phyloP scores from a whole-genome alignment of 176 grass and related monocot genomes.

The Oryza coarctata region DNA sequence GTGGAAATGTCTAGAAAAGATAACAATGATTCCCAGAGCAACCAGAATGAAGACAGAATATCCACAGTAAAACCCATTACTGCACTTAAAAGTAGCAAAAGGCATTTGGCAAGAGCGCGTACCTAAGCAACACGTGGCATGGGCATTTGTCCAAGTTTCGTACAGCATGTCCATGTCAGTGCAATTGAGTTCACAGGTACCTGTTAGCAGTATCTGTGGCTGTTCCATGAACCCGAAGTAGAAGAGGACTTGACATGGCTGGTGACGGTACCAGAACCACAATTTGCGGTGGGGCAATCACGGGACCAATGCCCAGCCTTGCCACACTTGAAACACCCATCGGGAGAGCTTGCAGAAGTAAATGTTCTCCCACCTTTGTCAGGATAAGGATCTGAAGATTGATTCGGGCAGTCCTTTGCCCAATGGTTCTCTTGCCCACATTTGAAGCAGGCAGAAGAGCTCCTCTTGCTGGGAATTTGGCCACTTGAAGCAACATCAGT shows the following conservation, averaged over 20 bases:
- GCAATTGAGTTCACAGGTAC: conserved; percentile 52
- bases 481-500: conserved; percentile 20
- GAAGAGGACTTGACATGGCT: conserved; percentile 36
- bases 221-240: conserved; percentile 48
- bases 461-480: conserved; percentile 41
- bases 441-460: conserved; percentile 68
- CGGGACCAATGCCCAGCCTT: conserved; percentile 67
- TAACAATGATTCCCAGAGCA: neutral
- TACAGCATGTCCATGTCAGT: conserved; percentile 47
- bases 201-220: conserved; percentile 35
- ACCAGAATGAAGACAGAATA: conserved; percentile 12
- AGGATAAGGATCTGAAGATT: conserved; percentile 45
- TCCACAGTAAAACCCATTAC: conserved; percentile 8
- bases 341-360: conserved; percentile 35
- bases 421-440: conserved; percentile 75
- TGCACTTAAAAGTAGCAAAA: conserved; percentile 16
- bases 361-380: conserved; percentile 44
- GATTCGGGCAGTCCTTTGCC: conserved; percentile 76
- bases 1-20: neutral
- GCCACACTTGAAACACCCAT: conserved; percentile 70
- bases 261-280: conserved; percentile 24
- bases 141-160: conserved; percentile 41
- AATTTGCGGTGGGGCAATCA: conserved; percentile 53
- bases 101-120: neutral
- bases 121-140: conserved; percentile 39